Evolutionary conservation across 139 green algal species (phyloP).

Genomic region (Limnomonas spitsbergensis): DNA sequence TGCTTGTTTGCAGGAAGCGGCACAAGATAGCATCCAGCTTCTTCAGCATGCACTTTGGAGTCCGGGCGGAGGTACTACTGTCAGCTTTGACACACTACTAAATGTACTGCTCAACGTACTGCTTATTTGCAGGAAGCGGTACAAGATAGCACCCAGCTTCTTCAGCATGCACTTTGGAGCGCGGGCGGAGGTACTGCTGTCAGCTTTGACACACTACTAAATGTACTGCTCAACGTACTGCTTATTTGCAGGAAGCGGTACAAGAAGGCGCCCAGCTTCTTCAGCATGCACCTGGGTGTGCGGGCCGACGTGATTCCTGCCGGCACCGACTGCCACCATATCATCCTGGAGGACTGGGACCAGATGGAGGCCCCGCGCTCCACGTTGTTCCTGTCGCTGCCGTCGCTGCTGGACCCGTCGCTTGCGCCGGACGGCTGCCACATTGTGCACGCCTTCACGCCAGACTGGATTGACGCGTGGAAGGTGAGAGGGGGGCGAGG

Average conservation of each 20-base stretch:
- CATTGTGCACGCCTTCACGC: constrained; percentile 93
- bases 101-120: no score
- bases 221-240: no score
- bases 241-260: constrained; percentile 72
- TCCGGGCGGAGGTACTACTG: no score
- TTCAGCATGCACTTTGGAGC: constrained; percentile 90
- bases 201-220: constrained; percentile 61
- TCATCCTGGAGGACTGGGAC: constrained; percentile 91
- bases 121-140: constrained; percentile 65
- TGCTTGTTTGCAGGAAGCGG: no score
- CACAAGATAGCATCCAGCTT: no score
- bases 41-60: no score
- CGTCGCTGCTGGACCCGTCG: constrained; percentile 83
- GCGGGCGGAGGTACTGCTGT: constrained; percentile 62
- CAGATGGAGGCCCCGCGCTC: constrained; percentile 44
- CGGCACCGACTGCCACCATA: constrained; percentile 83
- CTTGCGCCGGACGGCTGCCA: constrained; percentile 79
- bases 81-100: no score
- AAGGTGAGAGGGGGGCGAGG: constrained; percentile 42
- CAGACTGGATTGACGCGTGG: constrained; percentile 92
- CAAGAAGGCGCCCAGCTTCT: constrained; percentile 91
- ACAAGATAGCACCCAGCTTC: constrained; percentile 93
- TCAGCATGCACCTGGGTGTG: constrained; percentile 90
- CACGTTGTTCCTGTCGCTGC: constrained; percentile 93
- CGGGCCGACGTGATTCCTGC: constrained; percentile 62